A percentile compares a stretch with the other conserved stretches of the same genome.
phyloP scores from a whole-genome alignment of 2,329 filamentous ascomycete species.

The Mollisiaceae sp. region DNA sequence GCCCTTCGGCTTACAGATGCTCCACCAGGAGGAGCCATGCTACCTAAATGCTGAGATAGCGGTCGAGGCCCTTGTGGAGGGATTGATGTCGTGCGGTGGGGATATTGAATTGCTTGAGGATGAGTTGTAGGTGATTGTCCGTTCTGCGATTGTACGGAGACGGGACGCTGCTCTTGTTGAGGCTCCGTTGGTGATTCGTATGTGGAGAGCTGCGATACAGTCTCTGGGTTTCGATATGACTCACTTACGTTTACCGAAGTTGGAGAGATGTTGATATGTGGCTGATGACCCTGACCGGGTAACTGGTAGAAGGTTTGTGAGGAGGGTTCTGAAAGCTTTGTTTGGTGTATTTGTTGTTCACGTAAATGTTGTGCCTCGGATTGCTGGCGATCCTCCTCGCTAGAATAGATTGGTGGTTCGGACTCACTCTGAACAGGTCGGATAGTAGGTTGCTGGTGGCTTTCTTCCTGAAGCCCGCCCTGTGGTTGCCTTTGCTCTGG shows the following conservation, averaged over 20 bases:
- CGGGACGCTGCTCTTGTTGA: constrained; percentile 39
- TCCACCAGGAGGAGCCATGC: constrained; percentile 38
- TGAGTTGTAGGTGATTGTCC: constrained; percentile 36
- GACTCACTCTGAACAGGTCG: constrained; percentile 35
- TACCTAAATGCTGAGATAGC: constrained; percentile 33
- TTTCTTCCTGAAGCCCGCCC: constrained; percentile 28
- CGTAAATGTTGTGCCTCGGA: constrained; percentile 30
- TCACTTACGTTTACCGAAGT: constrained; percentile 39
- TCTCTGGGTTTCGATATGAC: constrained; percentile 58
- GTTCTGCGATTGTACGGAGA: constrained; percentile 39
- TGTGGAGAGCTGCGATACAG: constrained; percentile 62
- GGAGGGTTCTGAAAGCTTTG: constrained; percentile 30
- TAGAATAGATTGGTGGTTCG: constrained; percentile 29
- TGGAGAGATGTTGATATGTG: constrained; percentile 43
- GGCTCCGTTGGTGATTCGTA: constrained; percentile 59
- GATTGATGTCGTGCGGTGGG: constrained; percentile 36
- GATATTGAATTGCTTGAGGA: constrained; percentile 33
- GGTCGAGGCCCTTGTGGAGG: constrained; percentile 35
- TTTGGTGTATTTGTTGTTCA: constrained; percentile 37
- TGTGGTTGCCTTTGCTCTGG: constrained; percentile 26
- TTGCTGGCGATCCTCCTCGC: constrained; percentile 44
- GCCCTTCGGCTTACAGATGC: constrained; percentile 37
- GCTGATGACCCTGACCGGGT: constrained; percentile 33
- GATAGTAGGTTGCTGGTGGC: constrained; percentile 36
- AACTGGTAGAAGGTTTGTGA: constrained; percentile 38